Conservation (phyloP, 2,329 filamentous ascomycete genomes). For the Xylaria digitata region DNA sequence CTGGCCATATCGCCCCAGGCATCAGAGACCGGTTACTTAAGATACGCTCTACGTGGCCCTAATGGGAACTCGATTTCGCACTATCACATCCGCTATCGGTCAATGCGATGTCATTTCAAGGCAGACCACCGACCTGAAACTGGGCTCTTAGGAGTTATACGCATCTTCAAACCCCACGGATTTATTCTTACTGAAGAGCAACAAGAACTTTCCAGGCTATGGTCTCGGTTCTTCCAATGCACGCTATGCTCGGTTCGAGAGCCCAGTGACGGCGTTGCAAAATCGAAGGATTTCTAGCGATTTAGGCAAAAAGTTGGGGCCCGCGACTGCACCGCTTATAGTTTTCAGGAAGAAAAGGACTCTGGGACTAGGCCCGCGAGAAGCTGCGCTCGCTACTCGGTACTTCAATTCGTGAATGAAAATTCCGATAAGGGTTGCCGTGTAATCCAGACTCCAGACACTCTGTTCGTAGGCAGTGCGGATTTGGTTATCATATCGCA, state of each 20-base stretch:
- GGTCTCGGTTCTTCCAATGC: conserved; percentile 2
- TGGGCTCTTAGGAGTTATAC: conserved; percentile 2
- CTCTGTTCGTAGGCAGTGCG: conserved; percentile 13
- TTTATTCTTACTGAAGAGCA: neutral
- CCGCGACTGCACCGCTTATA: conserved; percentile 37
- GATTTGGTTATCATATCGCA: conserved; percentile 12
- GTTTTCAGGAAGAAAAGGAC: conserved; percentile 34
- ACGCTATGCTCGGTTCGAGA: neutral
- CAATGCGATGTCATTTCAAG: conserved; percentile 1
- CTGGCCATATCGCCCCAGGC: neutral
- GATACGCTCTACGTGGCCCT: neutral
- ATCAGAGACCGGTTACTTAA: conserved; percentile 12
- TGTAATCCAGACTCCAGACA: neutral
- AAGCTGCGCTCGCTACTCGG: conserved; percentile 2
- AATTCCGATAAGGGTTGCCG: neutral
- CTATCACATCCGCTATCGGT: neutral
- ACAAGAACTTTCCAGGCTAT: conserved; percentile 4
- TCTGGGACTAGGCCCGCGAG: conserved; percentile 32
- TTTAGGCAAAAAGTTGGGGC: conserved; percentile 47
- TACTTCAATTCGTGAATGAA: conserved; percentile 7
- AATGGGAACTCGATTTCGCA: conserved; percentile 4
- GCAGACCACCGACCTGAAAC: conserved; percentile 6
- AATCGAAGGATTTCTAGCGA: conserved; percentile 41
- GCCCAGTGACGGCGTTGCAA: conserved; percentile 27
- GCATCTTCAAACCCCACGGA: conserved; percentile 6